Base-by-base conservation (phyloP, 225 moss, liverwort and hornwort species). In the Antitrichia curtipendula region DNA sequence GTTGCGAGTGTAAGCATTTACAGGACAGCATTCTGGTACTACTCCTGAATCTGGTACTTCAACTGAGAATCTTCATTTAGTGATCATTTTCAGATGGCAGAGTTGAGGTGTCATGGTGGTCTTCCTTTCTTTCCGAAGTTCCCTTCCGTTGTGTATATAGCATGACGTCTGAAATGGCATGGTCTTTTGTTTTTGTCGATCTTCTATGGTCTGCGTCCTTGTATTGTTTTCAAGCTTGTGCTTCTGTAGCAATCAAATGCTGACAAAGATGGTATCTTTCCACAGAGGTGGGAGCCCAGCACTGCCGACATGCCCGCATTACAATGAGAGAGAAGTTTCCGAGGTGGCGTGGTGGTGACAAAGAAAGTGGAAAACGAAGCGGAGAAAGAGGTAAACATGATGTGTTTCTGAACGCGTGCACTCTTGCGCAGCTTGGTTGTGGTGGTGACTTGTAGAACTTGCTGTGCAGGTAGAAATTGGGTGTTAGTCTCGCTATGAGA, bases 281-380 rank as follows among this genome's bases (percentile, higher is more conserved):
- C 84, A 70, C 93, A 94, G 94, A 92, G 94, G 87, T 94, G 94
- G 94, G 94, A 94, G 89, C 92, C 92, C 61, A 92, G 91, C 91
- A 84, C 59, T 86, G 86, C 86, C 58, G 92, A 91, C 71, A 92
- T 89, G 69, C 90, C 94, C 41, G 80, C 77, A 47, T 76, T 91
- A 45, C 68, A 89, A 45, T 91, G 89, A 85, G 92, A 91, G 86
- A 91, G 90, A 84, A 91, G 91, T 75, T 88, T 90, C 89, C 92
- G 88, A 87, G 86, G 86, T 61, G 81, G 76, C 64, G 76, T 28
- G 77, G 75, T 88, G 59, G 91, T 78, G 86, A 32, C 91, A 36
- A 94, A 91, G 90, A 94, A 81, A 87, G 87, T 90, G 91, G 92
- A 91, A 56, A 86, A 84, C 50, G 90, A 89, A 84, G 64, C 87